These are phyloP conservation scores for Chloris gayana DNA, from an alignment of 176 grass and related monocot species.

Conservation along the genomic window DNA sequence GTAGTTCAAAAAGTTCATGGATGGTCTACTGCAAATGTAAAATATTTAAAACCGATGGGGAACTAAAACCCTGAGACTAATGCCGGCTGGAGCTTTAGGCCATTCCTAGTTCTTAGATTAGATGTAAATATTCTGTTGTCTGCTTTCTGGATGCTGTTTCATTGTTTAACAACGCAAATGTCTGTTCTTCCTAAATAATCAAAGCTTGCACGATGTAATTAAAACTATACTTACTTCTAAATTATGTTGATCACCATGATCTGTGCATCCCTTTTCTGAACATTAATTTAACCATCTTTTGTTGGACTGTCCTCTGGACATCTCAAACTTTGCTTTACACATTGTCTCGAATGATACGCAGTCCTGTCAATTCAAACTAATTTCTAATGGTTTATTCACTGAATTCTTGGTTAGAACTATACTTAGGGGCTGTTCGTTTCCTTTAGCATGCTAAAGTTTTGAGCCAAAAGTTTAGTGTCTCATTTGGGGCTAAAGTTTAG, in stretches of 20 bases:
- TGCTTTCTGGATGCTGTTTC: background rate
- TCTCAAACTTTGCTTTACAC: background rate
- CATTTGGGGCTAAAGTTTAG: no score
- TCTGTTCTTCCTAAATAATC: background rate
- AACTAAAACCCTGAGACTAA: background rate
- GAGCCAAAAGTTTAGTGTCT: no score
- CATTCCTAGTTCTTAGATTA: background rate
- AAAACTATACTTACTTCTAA: background rate
- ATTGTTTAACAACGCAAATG: background rate
- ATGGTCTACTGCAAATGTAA: background rate
- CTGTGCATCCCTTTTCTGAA: background rate
- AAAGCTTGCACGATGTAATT: background rate
- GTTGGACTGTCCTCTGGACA: background rate
- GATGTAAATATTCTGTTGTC: background rate
- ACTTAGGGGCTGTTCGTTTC: no score
- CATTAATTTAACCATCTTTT: constrained; percentile 12
- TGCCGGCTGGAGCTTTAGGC: background rate
- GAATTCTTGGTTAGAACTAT: background rate
- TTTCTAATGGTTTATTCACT: background rate
- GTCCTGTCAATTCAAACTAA: background rate
- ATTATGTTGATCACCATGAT: background rate
- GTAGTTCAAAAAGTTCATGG: background rate
- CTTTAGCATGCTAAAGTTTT: no score
- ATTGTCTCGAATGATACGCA: background rate
- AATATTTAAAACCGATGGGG: background rate